Percentiles rank a stretch among this genome's conserved stretches.
These are phyloP conservation scores for Pseudogymnoascus sp. DNA, from an alignment of 2,329 filamentous ascomycete genomes.

Conservation along the genomic window DNA sequence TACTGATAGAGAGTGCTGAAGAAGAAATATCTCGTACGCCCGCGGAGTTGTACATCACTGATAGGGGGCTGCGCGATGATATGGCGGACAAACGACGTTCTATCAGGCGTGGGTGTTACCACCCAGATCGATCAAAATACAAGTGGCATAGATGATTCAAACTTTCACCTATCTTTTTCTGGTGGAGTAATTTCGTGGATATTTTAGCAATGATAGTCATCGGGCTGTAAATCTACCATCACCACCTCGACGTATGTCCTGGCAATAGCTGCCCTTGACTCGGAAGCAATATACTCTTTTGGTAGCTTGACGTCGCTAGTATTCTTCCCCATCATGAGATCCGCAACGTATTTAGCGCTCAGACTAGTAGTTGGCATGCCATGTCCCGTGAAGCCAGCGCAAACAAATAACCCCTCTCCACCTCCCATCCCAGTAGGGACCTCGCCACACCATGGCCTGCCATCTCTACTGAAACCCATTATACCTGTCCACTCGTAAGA, in stretches of 20 bases:
- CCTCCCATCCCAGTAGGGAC: slow-evolving; percentile 45
- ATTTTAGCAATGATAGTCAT: neutral
- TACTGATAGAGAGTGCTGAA: neutral
- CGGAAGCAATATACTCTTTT: slow-evolving; percentile 28
- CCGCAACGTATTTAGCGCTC: slow-evolving; percentile 54
- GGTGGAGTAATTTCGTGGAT: neutral
- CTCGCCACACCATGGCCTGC: slow-evolving; percentile 60
- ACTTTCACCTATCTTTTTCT: neutral
- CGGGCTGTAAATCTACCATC: slow-evolving; percentile 21
- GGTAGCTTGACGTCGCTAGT: slow-evolving; percentile 38
- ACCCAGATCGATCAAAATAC: neutral
- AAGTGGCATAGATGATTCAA: neutral
- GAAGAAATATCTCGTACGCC: neutral
- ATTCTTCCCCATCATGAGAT: slow-evolving; percentile 44
- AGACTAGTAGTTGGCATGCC: slow-evolving; percentile 69
- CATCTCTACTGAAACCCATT: slow-evolving; percentile 67
- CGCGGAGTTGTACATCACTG: neutral
- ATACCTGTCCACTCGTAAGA: slow-evolving; percentile 63
- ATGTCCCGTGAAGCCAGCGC: slow-evolving; percentile 63
- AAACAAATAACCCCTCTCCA: slow-evolving; percentile 51
- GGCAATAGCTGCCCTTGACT: slow-evolving; percentile 19
- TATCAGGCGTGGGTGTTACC: neutral
- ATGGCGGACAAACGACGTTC: neutral
- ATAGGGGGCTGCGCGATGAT: neutral
- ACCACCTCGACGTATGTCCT: slow-evolving; percentile 21